A percentile compares a stretch with the other conserved stretches of the same genome.
Evolutionary conservation across 257 asterid genomes (phyloP).

Genomic region (Solanum medicagineum): DNA sequence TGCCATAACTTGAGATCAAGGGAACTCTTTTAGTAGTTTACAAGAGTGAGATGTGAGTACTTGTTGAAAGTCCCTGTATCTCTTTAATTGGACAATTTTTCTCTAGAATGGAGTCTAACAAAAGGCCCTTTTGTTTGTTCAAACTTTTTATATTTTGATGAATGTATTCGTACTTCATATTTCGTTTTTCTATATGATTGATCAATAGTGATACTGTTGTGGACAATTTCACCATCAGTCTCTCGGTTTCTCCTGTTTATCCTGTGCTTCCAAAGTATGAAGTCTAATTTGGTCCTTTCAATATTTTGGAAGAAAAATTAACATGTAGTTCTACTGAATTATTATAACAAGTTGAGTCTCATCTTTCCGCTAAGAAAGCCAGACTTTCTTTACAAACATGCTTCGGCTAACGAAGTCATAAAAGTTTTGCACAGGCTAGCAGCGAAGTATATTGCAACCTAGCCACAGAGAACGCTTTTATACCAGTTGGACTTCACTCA

Average conservation of each 20-base stretch:
- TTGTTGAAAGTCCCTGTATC: neutral
- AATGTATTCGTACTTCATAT: neutral
- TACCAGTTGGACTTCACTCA: slow-evolving; percentile 22
- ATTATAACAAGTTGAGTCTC: neutral
- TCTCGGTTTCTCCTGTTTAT: neutral
- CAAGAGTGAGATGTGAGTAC: neutral
- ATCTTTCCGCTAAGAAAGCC: neutral
- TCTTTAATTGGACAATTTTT: neutral
- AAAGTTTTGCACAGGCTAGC: neutral
- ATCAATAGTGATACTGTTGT: neutral
- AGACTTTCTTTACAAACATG: neutral
- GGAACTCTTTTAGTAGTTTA: neutral
- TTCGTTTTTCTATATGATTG: neutral
- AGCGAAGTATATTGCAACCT: neutral
- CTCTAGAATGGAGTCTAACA: neutral
- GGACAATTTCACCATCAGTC: neutral
- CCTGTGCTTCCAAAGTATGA: neutral
- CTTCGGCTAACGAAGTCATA: neutral
- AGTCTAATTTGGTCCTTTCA: neutral
- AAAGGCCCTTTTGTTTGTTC: neutral
- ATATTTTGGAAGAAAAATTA: neutral
- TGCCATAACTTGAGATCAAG: neutral
- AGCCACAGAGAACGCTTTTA: neutral
- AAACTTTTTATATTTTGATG: neutral
- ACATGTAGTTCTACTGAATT: neutral